phyloP scores from a whole-genome alignment of 2,329 filamentous ascomycete genomes.

The Colletotrichum tamarilloi region DNA sequence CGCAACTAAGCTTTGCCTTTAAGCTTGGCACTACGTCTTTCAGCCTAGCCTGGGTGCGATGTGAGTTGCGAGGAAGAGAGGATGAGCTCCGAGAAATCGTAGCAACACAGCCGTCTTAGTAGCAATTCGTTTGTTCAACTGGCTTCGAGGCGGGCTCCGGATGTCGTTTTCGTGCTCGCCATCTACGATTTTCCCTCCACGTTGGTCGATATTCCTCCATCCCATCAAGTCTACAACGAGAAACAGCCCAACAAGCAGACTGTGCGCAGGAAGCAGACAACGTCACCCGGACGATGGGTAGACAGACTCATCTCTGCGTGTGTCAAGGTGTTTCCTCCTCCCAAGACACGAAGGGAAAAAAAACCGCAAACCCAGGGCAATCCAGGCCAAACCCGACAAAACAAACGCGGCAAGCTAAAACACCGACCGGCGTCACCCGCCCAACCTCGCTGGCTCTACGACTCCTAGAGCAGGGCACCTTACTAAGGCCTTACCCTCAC shows the following conservation, averaged over 20 bases:
- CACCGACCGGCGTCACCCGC: constrained; percentile 1
- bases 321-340: neutral
- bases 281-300: neutral
- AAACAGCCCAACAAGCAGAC: neutral
- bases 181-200: neutral
- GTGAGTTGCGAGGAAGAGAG: neutral
- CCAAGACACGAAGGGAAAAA: too few species aligned
- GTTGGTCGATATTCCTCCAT: neutral
- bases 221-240: too few species aligned
- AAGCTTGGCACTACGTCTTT: neutral
- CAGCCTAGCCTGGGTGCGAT: neutral
- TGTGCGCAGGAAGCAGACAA: neutral
- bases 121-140: neutral
- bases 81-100: neutral
- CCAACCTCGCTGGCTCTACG: neutral
- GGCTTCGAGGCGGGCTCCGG: neutral
- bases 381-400: neutral
- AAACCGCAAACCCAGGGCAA: neutral
- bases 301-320: neutral
- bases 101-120: neutral
- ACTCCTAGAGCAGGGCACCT: neutral
- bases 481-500: too few species aligned
- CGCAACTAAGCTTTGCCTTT: neutral
- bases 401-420: constrained; percentile 13
- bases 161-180: neutral